Conservation (phyloP, 768 basidiomycete genomes). For the Suillus spraguei region DNA sequence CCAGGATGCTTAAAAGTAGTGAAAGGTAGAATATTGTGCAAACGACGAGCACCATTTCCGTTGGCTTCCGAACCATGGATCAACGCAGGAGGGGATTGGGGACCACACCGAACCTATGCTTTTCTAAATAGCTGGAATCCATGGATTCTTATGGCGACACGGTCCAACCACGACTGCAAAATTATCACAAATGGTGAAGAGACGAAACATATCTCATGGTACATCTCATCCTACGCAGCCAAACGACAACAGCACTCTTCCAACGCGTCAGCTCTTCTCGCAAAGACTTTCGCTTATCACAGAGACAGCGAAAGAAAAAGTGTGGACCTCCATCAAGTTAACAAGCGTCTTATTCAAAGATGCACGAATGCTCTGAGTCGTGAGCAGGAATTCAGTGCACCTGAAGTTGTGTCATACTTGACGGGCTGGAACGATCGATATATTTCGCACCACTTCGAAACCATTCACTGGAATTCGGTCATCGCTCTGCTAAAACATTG, state of each 20-base stretch:
- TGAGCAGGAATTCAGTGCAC: conserved; percentile 10
- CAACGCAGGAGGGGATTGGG: background rate
- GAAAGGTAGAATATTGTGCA: background rate
- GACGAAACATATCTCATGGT: conserved; percentile 36
- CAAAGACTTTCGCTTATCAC: background rate
- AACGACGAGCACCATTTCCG: background rate
- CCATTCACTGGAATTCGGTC: background rate
- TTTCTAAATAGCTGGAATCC: background rate
- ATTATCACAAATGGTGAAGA: conserved; percentile 37
- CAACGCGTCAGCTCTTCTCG: background rate
- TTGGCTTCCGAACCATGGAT: background rate
- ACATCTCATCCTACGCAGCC: conserved; percentile 35
- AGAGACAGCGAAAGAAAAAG: background rate
- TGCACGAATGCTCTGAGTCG: conserved; percentile 28
- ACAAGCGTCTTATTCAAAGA: conserved; percentile 30
- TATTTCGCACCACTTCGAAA: conserved; percentile 9
- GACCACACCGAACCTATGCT: background rate
- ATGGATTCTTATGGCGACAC: background rate
- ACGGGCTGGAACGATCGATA: conserved; percentile 11
- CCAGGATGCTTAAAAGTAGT: background rate
- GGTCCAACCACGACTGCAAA: conserved; percentile 43
- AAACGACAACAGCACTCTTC: conserved; percentile 32
- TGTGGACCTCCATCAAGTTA: background rate
- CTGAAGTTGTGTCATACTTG: conserved; percentile 10
- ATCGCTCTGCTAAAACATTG: background rate